Evolutionary conservation across 23 red algal genomes (phyloP), one percentile per base, ranked within the genome.

Genomic region (Gracilaria vermiculophylla): DNA sequence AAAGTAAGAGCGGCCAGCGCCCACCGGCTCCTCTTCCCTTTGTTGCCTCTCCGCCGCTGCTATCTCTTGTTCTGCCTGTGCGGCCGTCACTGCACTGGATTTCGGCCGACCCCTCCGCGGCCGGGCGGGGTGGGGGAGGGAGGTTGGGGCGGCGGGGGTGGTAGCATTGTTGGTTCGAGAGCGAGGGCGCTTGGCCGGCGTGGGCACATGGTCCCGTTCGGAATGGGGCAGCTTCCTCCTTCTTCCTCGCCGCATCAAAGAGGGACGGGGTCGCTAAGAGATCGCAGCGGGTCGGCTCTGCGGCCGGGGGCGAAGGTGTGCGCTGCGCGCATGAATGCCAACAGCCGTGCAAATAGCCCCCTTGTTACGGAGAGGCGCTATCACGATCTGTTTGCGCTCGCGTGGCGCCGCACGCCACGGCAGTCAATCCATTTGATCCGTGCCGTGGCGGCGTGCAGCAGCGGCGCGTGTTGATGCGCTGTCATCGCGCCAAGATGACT

Each of bases 1-100:
- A 77, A 88, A 88, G 44, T 88, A 88, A 21, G 84, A 77, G 7
- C 60, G 32, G 17, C 84, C 84, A 0, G 84, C 53, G 2, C 49
- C 76, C 7, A 79, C 33, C 17, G 35, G 49, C 12, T 79, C 76
- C 4, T 79, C 53, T 24, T 60, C 76, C 53, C 27, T 52, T n/a
- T n/a, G n/a, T n/a, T 24, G 31, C 8, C 5, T 64, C 29, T 64
- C 17, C 47, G 9, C 47, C 37, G 39, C 23, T 47, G 39, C 19
- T 12, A 20, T 31, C 17, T 37, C 35, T 11, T 35, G 37, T 47
- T 42, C 42, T 2, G 23, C 67, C 23, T 73, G 2, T 5, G 2
- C 16, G 67, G 3, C 17, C 37, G 39, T 24, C 20, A 10, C 40
- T 28, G 67, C 17, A 6, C 9, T 47, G 24, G 20, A 17, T 73